Percentiles rank a stretch among this genome's conserved stretches.
phyloP scores from a whole-genome alignment of 257 asterid genomes.

The Ballota nigra region DNA sequence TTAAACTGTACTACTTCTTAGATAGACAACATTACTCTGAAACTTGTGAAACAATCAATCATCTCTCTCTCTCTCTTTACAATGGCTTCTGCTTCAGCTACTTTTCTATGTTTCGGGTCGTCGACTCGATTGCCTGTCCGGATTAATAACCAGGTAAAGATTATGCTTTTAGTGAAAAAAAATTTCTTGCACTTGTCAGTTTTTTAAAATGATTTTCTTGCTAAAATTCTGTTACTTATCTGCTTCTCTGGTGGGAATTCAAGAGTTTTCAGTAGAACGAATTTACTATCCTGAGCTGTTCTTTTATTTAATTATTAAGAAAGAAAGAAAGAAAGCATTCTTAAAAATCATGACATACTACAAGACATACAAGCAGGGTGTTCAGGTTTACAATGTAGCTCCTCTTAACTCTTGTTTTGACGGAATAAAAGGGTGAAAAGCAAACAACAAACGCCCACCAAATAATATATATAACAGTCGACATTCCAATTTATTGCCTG shows the following conservation, averaged over 20 bases:
- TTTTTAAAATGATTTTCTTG: neutral
- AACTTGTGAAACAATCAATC: neutral
- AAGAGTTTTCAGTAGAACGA: neutral
- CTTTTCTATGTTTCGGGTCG: slow-evolving; percentile 37
- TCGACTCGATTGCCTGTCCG: slow-evolving; percentile 28
- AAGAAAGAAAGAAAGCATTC: neutral
- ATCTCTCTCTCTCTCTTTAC: neutral
- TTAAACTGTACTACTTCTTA: slow-evolving; percentile 2
- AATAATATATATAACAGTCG: too few species aligned
- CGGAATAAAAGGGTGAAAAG: neutral
- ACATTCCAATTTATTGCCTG: too few species aligned
- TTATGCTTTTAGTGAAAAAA: neutral
- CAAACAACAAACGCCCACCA: neutral
- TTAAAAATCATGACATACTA: neutral
- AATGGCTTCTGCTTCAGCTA: slow-evolving; percentile 63
- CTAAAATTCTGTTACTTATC: neutral
- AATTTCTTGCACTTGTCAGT: neutral
- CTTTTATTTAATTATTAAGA: neutral
- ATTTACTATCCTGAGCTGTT: neutral
- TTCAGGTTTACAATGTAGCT: slow-evolving; percentile 14
- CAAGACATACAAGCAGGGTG: neutral
- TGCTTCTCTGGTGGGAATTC: neutral
- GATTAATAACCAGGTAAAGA: slow-evolving; percentile 25
- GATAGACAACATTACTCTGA: neutral
- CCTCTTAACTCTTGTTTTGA: neutral